Conservation (phyloP, 345 rosid species). For the Noccaea bulbosa region DNA sequence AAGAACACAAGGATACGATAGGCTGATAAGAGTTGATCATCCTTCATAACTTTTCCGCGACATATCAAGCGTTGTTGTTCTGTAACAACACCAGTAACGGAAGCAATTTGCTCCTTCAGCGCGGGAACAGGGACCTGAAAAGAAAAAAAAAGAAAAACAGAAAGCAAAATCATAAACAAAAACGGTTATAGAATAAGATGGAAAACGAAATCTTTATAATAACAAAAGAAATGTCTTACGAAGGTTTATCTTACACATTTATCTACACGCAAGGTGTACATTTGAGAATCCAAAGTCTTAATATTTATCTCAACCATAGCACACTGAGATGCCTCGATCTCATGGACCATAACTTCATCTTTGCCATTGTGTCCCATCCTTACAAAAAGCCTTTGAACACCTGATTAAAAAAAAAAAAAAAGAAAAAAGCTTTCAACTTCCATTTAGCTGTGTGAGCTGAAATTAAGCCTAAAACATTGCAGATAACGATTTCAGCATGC, state of each 20-base stretch:
- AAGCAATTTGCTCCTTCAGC: conserved; percentile 64
- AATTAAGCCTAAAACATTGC: conserved; percentile 1
- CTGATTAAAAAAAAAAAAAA: not conserved
- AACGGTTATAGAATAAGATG: too few relatives aligned
- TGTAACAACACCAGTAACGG: conserved; percentile 58
- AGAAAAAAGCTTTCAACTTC: not conserved
- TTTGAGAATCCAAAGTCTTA: conserved; percentile 62
- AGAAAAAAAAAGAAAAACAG: not conserved
- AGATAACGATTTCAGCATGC: not conserved
- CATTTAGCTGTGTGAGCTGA: conserved; percentile 13
- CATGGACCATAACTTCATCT: conserved; percentile 37
- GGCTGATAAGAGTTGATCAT: conserved; percentile 67
- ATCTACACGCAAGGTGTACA: conserved; percentile 58
- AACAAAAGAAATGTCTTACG: not conserved
- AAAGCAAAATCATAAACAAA: conserved; percentile 7
- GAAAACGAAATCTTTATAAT: too few relatives aligned
- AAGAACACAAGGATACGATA: conserved; percentile 58
- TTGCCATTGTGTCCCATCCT: conserved; percentile 54
- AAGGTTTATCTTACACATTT: conserved; percentile 47
- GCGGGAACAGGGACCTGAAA: conserved; percentile 67
- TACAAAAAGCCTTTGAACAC: conserved; percentile 17
- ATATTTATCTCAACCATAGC: conserved; percentile 63
- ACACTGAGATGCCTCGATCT: conserved; percentile 39
- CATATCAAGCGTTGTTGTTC: conserved; percentile 66
- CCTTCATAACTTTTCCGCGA: conserved; percentile 62